Conservation (phyloP, 2,329 filamentous ascomycete species). For the Arthrinium phaeospermum region DNA sequence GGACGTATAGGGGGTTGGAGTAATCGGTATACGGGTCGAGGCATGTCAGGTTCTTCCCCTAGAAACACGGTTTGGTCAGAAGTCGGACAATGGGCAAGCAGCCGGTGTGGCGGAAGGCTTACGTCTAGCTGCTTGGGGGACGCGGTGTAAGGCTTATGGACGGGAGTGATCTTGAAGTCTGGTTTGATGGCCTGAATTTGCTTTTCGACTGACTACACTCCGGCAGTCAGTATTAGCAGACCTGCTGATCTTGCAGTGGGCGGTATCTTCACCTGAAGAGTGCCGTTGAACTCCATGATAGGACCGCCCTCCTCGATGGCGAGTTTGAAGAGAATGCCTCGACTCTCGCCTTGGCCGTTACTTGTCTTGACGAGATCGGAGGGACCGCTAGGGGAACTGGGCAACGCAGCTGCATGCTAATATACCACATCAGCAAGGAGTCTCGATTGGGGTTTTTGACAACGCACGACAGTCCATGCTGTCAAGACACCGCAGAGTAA, state of each 20-base stretch:
- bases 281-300: conserved; percentile 15
- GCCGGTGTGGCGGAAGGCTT: not conserved
- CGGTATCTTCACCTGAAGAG: not conserved
- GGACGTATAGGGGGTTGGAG: not conserved
- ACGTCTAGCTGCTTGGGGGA: not conserved
- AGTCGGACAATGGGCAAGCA: not conserved
- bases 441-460: not conserved
- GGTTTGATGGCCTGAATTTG: conserved; percentile 14
- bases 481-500: not conserved
- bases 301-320: conserved; percentile 16
- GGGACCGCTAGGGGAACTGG: not conserved
- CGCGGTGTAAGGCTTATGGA: not conserved
- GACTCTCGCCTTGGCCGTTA: conserved; percentile 18
- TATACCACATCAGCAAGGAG: not conserved
- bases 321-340: not conserved
- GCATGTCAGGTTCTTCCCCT: not conserved
- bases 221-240: not conserved
- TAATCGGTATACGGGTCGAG: not conserved
- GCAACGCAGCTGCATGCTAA: not conserved
- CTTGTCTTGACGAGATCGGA: not conserved
- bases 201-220: not conserved
- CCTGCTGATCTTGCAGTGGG: not conserved
- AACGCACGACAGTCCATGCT: not conserved
- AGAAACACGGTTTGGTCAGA: not conserved
- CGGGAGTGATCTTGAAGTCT: not conserved